Evolutionary conservation across 495 filamentous ascomycete genomes (phyloP), one percentile per base, ranked within the genome.

Genomic region (Sporormia fimetaria): DNA sequence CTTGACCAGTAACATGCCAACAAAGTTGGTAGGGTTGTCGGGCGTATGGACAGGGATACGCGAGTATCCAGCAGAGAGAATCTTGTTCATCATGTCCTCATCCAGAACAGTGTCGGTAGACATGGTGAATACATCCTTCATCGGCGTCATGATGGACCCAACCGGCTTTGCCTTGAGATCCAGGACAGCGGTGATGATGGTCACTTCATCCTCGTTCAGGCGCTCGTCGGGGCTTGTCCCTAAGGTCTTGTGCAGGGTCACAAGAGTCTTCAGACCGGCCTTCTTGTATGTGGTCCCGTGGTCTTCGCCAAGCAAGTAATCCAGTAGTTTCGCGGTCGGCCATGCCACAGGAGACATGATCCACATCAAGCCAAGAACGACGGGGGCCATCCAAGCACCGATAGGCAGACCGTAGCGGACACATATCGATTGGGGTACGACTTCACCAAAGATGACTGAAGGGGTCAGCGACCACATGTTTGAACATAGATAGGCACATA

Each of bases 361-460:
- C 62, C 87, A 95, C 90, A 98, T 98, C 37, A 98, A 73, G 21
- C 69, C 63, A 22, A 93, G 67, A 27, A 98, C 90, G 37, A 83
- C 77, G 33, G 85, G 87, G 27, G 87, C 78, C 81, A 94, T 87
- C 67, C 78, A 88, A 25, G 88, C 87, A 25, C 90, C 90, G 55
- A 98, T 96, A n/a, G 81, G 83, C 15, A 96, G 75, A 32, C 90
- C 90, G 59, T 94, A 95, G 39, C 92, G 83, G 40, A 96, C 90
- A 59, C 90, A 98, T 33, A 96, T 73, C 18, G 87, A 94, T 59
- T 98, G 90, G 14, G 90, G 90, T 30, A 92, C 80, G 51, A 98
- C 70, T 64, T 98, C 90, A 42, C 90, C 90, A 57, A 98, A 98
- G 52, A 98, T 96, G 46, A 98, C 90, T 93, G 45, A 8, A n/a